phyloP scores from a whole-genome alignment of 257 asterid genomes.

The Marsdenia floribunda region DNA sequence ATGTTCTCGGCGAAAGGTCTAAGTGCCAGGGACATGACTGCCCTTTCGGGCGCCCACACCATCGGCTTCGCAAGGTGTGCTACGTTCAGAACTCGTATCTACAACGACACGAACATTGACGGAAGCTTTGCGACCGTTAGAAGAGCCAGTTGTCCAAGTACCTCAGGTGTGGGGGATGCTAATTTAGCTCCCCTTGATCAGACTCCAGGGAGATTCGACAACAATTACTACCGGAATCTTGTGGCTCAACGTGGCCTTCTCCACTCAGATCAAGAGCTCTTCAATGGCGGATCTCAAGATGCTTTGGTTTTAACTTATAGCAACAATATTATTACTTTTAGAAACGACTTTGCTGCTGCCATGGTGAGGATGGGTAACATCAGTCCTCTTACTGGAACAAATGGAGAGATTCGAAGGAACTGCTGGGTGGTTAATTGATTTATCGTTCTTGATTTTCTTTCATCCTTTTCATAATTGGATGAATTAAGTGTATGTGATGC shows the following conservation, averaged over 20 bases:
- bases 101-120: conserved; percentile 62
- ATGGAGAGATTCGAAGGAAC: conserved; percentile 53
- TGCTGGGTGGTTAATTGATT: conserved; percentile 42
- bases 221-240: conserved; percentile 40
- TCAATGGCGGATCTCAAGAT: conserved; percentile 59
- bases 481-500: too few species aligned
- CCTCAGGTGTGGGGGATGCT: conserved; percentile 42
- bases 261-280: conserved; percentile 66
- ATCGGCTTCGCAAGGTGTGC: conserved; percentile 57
- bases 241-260: conserved; percentile 43
- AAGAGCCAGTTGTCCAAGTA: conserved; percentile 39
- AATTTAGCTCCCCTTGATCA: conserved; percentile 43
- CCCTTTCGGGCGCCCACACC: conserved; percentile 63
- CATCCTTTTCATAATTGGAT: too few species aligned
- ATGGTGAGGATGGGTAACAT: conserved; percentile 64
- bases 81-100: conserved; percentile 40
- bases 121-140: conserved; percentile 40
- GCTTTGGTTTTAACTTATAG: conserved; percentile 39
- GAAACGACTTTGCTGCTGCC: conserved; percentile 44
- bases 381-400: conserved; percentile 53
- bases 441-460: too few species aligned
- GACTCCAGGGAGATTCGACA: conserved; percentile 41
- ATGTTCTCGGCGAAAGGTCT: conserved; percentile 42
- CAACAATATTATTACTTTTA: conserved; percentile 19
- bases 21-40: conserved; percentile 51